A percentile compares a stretch with the other conserved stretches of the same genome.
Evolutionary conservation across 2,329 filamentous ascomycete genomes (phyloP).

Genomic region (Elsinoe fawcettii): DNA sequence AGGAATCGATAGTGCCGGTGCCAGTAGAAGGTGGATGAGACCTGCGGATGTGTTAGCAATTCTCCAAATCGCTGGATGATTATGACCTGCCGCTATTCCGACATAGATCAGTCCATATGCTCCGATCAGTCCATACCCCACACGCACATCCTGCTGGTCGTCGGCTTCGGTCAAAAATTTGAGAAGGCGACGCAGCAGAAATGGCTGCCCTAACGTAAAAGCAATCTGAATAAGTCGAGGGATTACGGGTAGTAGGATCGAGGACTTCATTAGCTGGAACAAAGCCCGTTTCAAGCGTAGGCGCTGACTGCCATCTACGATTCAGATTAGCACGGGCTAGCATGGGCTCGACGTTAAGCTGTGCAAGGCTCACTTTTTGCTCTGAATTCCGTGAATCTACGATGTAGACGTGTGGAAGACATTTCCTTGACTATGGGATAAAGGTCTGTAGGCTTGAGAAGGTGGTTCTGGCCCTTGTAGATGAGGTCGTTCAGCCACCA

Average conservation of each 20-base stretch:
- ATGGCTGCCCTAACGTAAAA: constrained; percentile 14
- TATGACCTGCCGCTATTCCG: constrained; percentile 24
- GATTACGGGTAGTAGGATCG: constrained; percentile 27
- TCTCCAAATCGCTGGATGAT: background rate
- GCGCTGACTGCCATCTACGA: background rate
- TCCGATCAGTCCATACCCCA: constrained; percentile 27
- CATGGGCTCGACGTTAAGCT: background rate
- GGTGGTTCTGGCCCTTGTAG: constrained; percentile 3
- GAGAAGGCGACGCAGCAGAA: constrained; percentile 12
- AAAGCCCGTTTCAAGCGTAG: constrained; percentile 10
- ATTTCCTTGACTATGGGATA: constrained; percentile 14
- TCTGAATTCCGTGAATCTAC: background rate
- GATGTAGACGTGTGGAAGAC: constrained; percentile 6
- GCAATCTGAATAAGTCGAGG: constrained; percentile 15
- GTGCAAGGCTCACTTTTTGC: background rate
- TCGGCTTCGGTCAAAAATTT: background rate
- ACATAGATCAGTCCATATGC: constrained; percentile 29
- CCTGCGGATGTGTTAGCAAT: background rate
- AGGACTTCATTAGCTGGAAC: constrained; percentile 4
- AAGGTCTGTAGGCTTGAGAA: constrained; percentile 10
- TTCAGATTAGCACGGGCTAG: too few relatives aligned
- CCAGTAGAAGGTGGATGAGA: constrained; percentile 15
- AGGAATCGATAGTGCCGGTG: constrained; percentile 13
- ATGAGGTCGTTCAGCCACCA: constrained; percentile 16
- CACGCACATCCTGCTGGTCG: background rate